Evolutionary conservation across 805 yeast species (phyloP).

Genomic region (Hermanozyma aechmeae): DNA sequence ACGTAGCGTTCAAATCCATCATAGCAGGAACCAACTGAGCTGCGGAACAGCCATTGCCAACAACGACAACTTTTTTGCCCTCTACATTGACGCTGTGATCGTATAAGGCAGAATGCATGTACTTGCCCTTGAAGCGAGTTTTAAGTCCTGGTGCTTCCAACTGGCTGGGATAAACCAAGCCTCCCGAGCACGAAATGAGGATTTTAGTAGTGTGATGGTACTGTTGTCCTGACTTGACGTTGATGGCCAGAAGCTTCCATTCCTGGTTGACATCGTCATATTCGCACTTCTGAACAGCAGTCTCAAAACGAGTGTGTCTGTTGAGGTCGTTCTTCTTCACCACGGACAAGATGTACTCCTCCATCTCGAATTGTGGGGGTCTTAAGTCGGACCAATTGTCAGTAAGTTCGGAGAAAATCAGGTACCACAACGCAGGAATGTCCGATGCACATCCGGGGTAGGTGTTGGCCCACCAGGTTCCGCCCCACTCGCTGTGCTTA

Average conservation of each 20-base stretch:
- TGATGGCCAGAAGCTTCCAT: conserved; percentile 21
- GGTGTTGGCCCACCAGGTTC: conserved; percentile 38
- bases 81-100: conserved; percentile 23
- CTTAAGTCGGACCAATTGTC: conserved; percentile 27
- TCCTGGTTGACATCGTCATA: conserved; percentile 15
- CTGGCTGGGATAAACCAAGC: conserved; percentile 27
- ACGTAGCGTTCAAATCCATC: conserved; percentile 16
- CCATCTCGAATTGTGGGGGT: conserved; percentile 35
- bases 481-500: conserved; percentile 30
- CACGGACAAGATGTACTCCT: conserved; percentile 28
- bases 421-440: conserved; percentile 35
- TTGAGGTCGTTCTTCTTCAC: conserved; percentile 18
- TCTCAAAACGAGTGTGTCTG: conserved; percentile 14
- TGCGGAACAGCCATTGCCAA: conserved; percentile 37
- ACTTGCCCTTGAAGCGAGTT: conserved; percentile 26
- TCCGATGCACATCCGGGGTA: conserved; percentile 39
- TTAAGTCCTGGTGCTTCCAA: conserved; percentile 21
- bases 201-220: conserved; percentile 20
- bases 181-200: conserved; percentile 22
- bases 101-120: conserved; percentile 34
- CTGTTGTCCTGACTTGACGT: conserved; percentile 20
- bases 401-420: conserved; percentile 23
- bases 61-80: conserved; percentile 26
- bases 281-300: conserved; percentile 11
- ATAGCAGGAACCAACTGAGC: conserved; percentile 31